Percentiles rank a stretch among this genome's conserved stretches.
phyloP scores from a whole-genome alignment of 305 asterid genomes.

The Petunia hybrid region DNA sequence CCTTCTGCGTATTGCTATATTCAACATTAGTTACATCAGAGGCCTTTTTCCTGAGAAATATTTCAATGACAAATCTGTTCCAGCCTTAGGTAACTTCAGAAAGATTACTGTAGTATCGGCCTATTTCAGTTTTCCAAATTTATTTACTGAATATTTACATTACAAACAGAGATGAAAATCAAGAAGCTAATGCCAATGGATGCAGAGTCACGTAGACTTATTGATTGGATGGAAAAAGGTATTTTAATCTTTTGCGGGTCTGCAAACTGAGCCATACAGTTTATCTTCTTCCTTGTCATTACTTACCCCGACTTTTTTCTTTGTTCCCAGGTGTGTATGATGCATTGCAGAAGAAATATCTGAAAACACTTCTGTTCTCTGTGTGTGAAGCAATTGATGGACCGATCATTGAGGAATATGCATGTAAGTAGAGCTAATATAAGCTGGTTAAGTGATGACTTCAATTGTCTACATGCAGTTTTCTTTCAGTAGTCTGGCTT shows the following conservation, averaged over 20 bases:
- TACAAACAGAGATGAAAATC: conserved; percentile 84
- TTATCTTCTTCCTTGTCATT: conserved; percentile 35
- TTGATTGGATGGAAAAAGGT: conserved; percentile 99
- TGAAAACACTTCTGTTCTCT: conserved; percentile 86
- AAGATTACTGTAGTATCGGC: conserved; percentile 1
- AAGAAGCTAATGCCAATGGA: conserved; percentile 99
- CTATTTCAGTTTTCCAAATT: conserved; percentile 20
- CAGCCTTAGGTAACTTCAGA: conserved; percentile 76
- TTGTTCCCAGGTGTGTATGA: conserved; percentile 80
- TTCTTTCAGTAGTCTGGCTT: conserved; percentile 11
- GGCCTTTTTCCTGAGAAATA: conserved; percentile 97
- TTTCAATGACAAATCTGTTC: conserved; percentile 91
- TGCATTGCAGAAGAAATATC: conserved; percentile 91
- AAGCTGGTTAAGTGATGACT: conserved; percentile 24
- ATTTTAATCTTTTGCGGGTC: conserved; percentile 30
- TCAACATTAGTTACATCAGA: conserved; percentile 95
- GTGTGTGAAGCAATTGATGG: conserved; percentile 85
- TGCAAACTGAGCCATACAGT: neutral
- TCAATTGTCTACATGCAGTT: neutral
- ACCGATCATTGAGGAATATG: conserved; percentile 92
- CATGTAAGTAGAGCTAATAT: conserved; percentile 64
- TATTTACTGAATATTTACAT: conserved; percentile 33
- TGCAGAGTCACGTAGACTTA: conserved; percentile 92
- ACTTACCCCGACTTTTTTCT: conserved; percentile 36
- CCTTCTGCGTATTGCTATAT: conserved; percentile 93